Conservation (phyloP, 2,329 filamentous ascomycete species). For the Myriangium duriaei region DNA sequence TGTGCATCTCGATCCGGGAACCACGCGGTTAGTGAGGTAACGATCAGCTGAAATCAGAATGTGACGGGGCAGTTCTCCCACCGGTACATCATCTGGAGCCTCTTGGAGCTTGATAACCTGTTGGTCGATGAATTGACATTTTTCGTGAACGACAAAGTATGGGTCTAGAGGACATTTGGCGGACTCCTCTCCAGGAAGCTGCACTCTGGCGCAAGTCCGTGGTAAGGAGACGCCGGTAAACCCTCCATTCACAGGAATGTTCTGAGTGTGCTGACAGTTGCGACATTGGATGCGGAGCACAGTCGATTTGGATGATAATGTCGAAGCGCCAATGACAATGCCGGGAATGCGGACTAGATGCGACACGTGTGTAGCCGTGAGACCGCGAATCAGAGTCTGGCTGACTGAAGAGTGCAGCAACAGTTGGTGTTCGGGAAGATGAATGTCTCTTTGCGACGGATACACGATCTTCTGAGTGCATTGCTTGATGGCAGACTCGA, state of each 20-base stretch:
- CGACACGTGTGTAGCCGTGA: slow-evolving; percentile 85
- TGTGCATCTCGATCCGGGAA: slow-evolving; percentile 87
- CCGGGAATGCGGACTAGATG: slow-evolving; percentile 93
- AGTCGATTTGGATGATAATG: slow-evolving; percentile 91
- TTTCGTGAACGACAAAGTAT: slow-evolving; percentile 91
- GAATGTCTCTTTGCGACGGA: slow-evolving; percentile 53
- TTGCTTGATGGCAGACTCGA: slow-evolving; percentile 77
- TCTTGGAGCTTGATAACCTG: slow-evolving; percentile 97
- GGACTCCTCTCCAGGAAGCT: slow-evolving; percentile 45
- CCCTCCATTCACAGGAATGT: slow-evolving; percentile 64
- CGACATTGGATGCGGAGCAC: slow-evolving; percentile 76
- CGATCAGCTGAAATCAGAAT: slow-evolving; percentile 94
- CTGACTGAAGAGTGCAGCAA: slow-evolving; percentile 87
- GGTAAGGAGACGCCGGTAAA: slow-evolving; percentile 82
- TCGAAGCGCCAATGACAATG: slow-evolving; percentile 94
- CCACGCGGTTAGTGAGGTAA: slow-evolving; percentile 88
- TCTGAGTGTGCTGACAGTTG: slow-evolving; percentile 62
- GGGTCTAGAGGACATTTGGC: slow-evolving; percentile 83
- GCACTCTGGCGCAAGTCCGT: slow-evolving; percentile 55
- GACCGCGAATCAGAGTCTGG: slow-evolving; percentile 82
- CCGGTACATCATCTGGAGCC: slow-evolving; percentile 91
- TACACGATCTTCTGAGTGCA: slow-evolving; percentile 92
- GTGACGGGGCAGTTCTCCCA: slow-evolving; percentile 87
- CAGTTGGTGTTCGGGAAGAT: slow-evolving; percentile 82
- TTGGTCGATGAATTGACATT: slow-evolving; percentile 89